These are phyloP conservation scores for Aspergillus sp. DNA, from an alignment of 2,329 filamentous ascomycete genomes.

Conservation along the genomic window DNA sequence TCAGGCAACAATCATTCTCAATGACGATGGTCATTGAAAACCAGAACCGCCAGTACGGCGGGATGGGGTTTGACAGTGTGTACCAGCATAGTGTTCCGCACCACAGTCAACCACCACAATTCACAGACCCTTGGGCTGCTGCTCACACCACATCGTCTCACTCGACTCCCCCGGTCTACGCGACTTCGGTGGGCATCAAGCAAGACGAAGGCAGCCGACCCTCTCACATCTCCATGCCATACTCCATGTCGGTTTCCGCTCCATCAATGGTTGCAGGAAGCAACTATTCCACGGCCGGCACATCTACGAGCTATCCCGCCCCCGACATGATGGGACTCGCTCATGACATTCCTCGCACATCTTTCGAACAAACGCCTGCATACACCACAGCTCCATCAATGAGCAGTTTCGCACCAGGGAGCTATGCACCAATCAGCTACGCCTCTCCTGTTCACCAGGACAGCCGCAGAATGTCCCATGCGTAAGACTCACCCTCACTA, in stretches of 20 bases:
- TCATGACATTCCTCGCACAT: constrained; percentile 78
- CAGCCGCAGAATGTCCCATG: constrained; percentile 76
- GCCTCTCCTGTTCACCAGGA: constrained; percentile 65
- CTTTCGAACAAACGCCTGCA: constrained; percentile 72
- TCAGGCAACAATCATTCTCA: constrained; percentile 42
- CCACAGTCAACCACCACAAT: constrained; percentile 69
- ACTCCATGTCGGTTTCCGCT: constrained; percentile 73
- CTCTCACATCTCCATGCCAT: constrained; percentile 70
- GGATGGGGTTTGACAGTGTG: constrained; percentile 80
- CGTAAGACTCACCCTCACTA: constrained; percentile 64
- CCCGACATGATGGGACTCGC: constrained; percentile 70
- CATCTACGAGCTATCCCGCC: constrained; percentile 59
- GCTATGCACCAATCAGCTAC: constrained; percentile 81
- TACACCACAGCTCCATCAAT: constrained; percentile 70
- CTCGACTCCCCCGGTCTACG: constrained; percentile 65
- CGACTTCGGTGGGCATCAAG: constrained; percentile 65
- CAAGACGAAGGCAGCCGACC: constrained; percentile 61
- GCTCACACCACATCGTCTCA: constrained; percentile 57
- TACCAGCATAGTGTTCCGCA: constrained; percentile 69
- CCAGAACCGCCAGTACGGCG: constrained; percentile 79
- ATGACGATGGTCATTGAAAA: constrained; percentile 97
- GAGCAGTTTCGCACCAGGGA: constrained; percentile 68
- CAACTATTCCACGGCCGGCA: constrained; percentile 66
- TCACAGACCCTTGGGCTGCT: constrained; percentile 88
- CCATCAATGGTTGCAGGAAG: constrained; percentile 72